Conservation (phyloP, 257 asterid species). For the Jaltomata sinuosa region DNA sequence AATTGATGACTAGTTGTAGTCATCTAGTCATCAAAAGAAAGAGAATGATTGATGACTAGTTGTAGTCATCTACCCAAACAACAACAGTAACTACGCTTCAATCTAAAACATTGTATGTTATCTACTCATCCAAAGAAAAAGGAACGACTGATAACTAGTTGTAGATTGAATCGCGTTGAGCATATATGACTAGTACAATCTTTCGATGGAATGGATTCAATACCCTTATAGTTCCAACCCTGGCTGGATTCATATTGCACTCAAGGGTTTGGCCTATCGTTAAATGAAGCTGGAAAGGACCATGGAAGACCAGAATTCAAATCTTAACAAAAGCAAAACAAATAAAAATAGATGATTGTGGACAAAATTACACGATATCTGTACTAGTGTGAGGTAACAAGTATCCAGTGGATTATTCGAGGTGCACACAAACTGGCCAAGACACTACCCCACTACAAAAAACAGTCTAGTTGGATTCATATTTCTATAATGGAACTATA, state of each 20-base stretch:
- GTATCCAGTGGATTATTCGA: neutral
- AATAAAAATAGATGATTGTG: neutral
- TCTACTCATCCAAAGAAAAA: neutral
- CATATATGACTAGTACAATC: neutral
- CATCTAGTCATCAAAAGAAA: neutral
- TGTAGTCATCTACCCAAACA: neutral
- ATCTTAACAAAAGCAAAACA: neutral
- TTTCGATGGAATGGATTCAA: neutral
- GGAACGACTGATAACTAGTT: neutral
- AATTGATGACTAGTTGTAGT: neutral
- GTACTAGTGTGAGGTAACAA: neutral
- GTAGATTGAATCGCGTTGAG: neutral
- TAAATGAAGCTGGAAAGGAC: neutral
- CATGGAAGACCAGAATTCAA: neutral
- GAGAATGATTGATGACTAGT: neutral
- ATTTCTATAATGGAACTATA: neutral
- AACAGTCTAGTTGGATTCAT: neutral
- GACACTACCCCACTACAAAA: neutral
- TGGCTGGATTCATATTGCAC: neutral
- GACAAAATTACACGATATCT: neutral
- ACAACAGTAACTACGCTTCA: neutral
- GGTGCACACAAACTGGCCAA: neutral
- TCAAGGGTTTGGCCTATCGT: neutral
- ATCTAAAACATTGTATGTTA: neutral
- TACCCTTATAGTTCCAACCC: neutral